phyloP scores from a whole-genome alignment of 129 eudicot genomes.

The Saussurea involucrata region DNA sequence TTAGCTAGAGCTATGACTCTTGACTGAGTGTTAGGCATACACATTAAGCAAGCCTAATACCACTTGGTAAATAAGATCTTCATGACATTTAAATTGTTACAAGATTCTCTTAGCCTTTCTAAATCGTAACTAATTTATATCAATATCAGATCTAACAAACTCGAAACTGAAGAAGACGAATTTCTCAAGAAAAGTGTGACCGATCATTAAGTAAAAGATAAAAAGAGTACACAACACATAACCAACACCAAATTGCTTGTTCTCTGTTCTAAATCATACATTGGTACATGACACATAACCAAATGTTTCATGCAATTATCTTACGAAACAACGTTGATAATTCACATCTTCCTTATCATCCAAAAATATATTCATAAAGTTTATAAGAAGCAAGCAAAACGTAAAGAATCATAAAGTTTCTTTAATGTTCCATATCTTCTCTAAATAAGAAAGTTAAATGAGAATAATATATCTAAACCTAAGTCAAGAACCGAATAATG shows the following conservation, averaged over 20 bases:
- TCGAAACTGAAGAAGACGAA: too few species aligned
- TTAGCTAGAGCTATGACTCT: not conserved
- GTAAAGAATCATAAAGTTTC: not conserved
- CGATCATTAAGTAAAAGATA: too few species aligned
- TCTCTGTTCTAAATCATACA: not conserved
- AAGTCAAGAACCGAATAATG: not conserved
- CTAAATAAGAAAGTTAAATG: not conserved
- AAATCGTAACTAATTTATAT: not conserved
- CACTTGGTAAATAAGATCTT: not conserved
- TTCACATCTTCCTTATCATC: not conserved
- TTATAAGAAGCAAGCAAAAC: not conserved
- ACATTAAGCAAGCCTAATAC: not conserved
- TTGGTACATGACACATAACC: not conserved
- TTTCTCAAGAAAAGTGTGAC: too few species aligned
- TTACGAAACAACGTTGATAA: not conserved
- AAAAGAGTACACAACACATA: not conserved
- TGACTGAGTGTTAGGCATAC: not conserved
- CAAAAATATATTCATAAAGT: not conserved
- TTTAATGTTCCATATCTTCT: not conserved
- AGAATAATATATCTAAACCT: not conserved
- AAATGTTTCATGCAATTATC: not conserved
- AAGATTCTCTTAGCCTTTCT: not conserved
- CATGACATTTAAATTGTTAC: not conserved
- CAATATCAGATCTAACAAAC: not conserved
- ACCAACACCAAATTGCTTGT: not conserved